Evolutionary conservation across 2,329 filamentous ascomycete species (phyloP).

Genomic region (Penicillium sp.): DNA sequence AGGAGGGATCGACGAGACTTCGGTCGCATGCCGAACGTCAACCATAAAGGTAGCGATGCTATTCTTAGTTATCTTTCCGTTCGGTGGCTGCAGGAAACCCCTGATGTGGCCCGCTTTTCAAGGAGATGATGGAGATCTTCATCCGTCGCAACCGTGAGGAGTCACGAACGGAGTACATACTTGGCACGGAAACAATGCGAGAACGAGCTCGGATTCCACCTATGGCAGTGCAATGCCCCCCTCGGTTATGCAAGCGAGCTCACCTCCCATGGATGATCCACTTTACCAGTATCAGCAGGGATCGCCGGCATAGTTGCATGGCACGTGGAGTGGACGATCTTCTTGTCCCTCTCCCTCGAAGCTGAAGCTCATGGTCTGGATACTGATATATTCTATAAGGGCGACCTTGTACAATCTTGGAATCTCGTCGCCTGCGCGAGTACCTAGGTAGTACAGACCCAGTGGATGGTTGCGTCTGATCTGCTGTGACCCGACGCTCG

Average conservation of each 20-base stretch:
- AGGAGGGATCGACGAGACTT: constrained; percentile 9
- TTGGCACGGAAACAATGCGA: background rate
- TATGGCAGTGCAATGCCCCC: background rate
- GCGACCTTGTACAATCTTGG: background rate
- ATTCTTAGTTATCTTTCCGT: background rate
- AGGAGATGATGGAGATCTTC: constrained; percentile 17
- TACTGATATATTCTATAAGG: background rate
- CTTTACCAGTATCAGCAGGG: constrained; percentile 7
- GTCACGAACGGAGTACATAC: constrained; percentile 2
- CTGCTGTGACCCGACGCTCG: constrained; percentile 1
- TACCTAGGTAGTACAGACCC: background rate
- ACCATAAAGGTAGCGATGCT: background rate
- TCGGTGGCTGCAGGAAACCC: constrained; percentile 1
- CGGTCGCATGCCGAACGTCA: background rate
- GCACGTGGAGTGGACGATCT: constrained; percentile 8
- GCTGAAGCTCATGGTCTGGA: background rate
- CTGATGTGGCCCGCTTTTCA: constrained; percentile 9
- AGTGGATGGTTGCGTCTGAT: background rate
- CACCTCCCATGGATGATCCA: constrained; percentile 8
- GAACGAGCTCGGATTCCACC: background rate
- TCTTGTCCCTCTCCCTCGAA: background rate
- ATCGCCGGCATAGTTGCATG: constrained; percentile 3
- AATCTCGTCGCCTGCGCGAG: background rate
- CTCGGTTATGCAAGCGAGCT: constrained; percentile 17
- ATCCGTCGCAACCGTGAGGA: background rate